Conservation (phyloP, 495 filamentous ascomycete genomes). For the Hypoxylon crocopeplum region DNA sequence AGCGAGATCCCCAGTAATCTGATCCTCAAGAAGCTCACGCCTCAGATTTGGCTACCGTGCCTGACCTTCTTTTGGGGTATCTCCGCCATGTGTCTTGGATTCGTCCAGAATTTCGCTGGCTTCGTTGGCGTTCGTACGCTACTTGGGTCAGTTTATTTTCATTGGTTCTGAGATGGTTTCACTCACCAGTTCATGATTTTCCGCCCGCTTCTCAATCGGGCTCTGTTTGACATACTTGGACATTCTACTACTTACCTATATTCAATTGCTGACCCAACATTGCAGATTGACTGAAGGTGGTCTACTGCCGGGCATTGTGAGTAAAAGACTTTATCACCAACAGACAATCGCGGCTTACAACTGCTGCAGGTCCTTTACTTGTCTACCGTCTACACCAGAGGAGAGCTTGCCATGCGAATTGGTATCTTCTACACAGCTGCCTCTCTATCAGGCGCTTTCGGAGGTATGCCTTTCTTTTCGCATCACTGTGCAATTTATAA, state of each 20-base stretch:
- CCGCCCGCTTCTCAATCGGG: no score
- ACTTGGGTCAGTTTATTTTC: conserved; percentile 59
- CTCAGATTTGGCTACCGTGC: conserved; percentile 64
- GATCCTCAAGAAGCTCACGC: conserved; percentile 75
- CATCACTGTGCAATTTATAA: conserved; percentile 2
- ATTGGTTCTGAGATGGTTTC: conserved; percentile 17
- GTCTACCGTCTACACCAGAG: conserved; percentile 54
- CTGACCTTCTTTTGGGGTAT: conserved; percentile 64
- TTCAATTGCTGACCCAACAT: conserved; percentile 15
- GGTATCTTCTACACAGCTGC: conserved; percentile 62
- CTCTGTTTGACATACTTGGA: no score
- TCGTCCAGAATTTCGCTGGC: conserved; percentile 74
- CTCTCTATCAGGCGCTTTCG: conserved; percentile 63
- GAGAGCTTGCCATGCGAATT: conserved; percentile 60
- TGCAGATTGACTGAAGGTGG: conserved; percentile 54
- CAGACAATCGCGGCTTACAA: conserved; percentile 6
- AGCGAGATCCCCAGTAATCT: conserved; percentile 86
- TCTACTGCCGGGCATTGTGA: conserved; percentile 57
- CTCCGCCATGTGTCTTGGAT: conserved; percentile 71
- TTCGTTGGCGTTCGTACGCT: conserved; percentile 80
- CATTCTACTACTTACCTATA: no score
- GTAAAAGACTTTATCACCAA: conserved; percentile 12
- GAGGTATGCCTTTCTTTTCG: conserved; percentile 44
- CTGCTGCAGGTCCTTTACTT: conserved; percentile 52
- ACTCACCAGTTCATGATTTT: conserved; percentile 17